Base-by-base conservation (phyloP, 2,329 filamentous ascomycete species). In the Colletotrichum spaethianum region DNA sequence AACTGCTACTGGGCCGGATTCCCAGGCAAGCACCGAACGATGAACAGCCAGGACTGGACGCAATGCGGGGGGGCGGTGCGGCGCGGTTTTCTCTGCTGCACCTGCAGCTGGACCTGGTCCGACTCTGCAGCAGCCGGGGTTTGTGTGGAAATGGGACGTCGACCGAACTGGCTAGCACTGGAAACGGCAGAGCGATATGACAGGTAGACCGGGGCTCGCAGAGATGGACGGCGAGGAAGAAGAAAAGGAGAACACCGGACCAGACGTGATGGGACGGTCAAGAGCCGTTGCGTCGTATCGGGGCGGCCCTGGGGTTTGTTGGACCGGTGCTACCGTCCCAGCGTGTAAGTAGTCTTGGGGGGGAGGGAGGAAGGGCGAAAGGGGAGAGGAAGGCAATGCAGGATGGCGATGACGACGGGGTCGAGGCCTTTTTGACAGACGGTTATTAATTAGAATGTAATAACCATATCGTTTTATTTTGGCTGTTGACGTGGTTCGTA, bases 1-100 rank as follows among this genome's bases (percentile, higher is more conserved):
- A 67, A 53, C 63, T 26, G 23, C 46, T 50, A 23, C 56, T 38
- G 48, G 59, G 23, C 36, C 36, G 60, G 63, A 71, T n/a, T 67
- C 20, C 48, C 48, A 55, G 28, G 28, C 50, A 38, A n/a, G 23
- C 36, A 57, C 36, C 33, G 40, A 57, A 26, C 36, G n/a, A 57
- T 12, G 31, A 44, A 57, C 28, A 40, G 6, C 38, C 50, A 56
- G 28, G 38, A 31, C 31, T 44, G 61, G 52, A 66, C 50, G 46
- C 38, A 52, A 46, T 46, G 36, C 52, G 60, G 53, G 53, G 46
- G 23, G 60, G 52, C 40, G 60, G 52, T 68, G 57, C 57, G 57
- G 62, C 36, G 62, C 62, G 46, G 61, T 26, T 55, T 60, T 66
- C 23, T 61, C 38, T 71, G 36, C 26, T 44, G 40, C 23, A 26